These are phyloP conservation scores for Hortiboletus rubellus DNA, from an alignment of 1,284 basidiomycete species.

Conservation along the genomic window DNA sequence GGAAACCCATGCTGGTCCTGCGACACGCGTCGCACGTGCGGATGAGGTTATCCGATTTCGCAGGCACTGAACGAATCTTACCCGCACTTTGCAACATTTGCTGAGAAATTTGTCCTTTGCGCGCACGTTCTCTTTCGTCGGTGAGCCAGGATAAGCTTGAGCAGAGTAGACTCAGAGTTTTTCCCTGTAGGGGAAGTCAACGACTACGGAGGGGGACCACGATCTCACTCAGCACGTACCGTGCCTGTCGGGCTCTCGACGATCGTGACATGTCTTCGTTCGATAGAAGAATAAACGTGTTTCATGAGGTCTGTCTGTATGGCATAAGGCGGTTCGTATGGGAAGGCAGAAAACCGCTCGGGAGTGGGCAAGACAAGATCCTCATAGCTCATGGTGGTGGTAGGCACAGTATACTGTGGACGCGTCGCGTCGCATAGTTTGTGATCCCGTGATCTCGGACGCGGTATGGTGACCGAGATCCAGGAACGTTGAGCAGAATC, in stretches of 20 bases:
- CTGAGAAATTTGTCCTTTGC: slow-evolving; percentile 52
- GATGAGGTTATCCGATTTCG: slow-evolving; percentile 7
- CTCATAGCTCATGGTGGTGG: slow-evolving; percentile 13
- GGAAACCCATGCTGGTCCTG: slow-evolving; percentile 81
- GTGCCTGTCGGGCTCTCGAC: slow-evolving; percentile 88
- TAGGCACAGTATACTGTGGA: not conserved
- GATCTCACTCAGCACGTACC: slow-evolving; percentile 38
- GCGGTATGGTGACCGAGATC: slow-evolving; percentile 4
- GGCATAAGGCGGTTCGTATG: slow-evolving; percentile 78
- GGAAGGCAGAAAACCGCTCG: slow-evolving; percentile 69
- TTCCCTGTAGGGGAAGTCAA: slow-evolving; percentile 55
- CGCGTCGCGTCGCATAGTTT: slow-evolving; percentile 8
- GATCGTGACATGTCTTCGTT: slow-evolving; percentile 73
- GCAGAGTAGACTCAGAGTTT: slow-evolving; percentile 83
- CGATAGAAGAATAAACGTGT: slow-evolving; percentile 82
- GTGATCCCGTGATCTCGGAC: slow-evolving; percentile 9
- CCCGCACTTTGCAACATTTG: slow-evolving; percentile 41
- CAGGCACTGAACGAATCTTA: slow-evolving; percentile 20
- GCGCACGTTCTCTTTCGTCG: slow-evolving; percentile 68
- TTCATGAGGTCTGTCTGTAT: slow-evolving; percentile 92
- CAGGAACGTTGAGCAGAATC: slow-evolving; percentile 6
- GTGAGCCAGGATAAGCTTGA: slow-evolving; percentile 79
- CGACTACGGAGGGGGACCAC: not conserved
- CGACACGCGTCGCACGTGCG: not conserved
- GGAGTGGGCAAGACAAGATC: slow-evolving; percentile 56